Percentiles rank a stretch among this genome's conserved stretches.
Conservation (phyloP, 345 rosid genomes). For the Pelargonium nanum region DNA sequence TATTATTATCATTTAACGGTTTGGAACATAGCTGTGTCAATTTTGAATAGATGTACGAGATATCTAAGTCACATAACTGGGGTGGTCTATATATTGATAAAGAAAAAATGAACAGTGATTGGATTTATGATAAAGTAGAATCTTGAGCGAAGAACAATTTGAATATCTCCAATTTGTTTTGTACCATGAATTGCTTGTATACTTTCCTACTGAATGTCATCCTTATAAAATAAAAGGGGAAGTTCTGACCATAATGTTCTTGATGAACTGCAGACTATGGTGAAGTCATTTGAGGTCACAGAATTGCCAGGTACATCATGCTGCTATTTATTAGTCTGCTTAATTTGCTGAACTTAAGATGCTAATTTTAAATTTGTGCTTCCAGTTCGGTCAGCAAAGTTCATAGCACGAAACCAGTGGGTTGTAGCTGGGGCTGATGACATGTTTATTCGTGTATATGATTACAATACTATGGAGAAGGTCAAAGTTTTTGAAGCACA, state of each 20-base stretch:
- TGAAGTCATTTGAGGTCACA: constrained; percentile 13
- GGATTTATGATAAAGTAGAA: neutral
- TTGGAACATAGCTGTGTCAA: neutral
- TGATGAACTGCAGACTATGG: constrained; percentile 4
- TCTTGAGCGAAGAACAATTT: neutral
- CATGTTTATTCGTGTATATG: constrained; percentile 78
- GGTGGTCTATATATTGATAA: neutral
- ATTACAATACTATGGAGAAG: constrained; percentile 86
- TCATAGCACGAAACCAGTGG: constrained; percentile 81
- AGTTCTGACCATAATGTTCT: neutral
- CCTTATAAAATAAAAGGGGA: neutral
- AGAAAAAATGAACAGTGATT: neutral
- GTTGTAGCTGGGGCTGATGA: constrained; percentile 95
- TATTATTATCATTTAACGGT: neutral
- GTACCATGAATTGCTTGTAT: neutral
- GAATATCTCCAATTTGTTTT: neutral
- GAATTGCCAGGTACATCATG: constrained; percentile 11
- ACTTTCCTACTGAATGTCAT: neutral
- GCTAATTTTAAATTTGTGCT: neutral
- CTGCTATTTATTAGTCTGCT: neutral
- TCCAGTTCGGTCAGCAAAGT: constrained; percentile 95
- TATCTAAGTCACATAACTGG: neutral
- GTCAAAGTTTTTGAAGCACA: constrained; percentile 96
- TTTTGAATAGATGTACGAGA: neutral
- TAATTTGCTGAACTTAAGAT: neutral